These are phyloP conservation scores for Populus trichocarpa DNA, from an alignment of 441 rosid species.

Conservation along the genomic window DNA sequence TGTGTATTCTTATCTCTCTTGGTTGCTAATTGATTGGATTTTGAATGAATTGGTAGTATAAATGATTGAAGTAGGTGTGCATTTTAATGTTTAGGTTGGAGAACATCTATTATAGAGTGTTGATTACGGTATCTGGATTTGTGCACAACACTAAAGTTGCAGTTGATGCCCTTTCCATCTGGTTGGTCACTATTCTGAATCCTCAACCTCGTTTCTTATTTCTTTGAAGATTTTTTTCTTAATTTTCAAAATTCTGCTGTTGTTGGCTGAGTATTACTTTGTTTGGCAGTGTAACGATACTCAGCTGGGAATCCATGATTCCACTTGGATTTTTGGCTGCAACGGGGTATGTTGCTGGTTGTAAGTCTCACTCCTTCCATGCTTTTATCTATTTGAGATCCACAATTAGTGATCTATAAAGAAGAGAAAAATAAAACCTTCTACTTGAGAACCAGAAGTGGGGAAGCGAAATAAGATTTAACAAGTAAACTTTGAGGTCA, in stretches of 20 bases:
- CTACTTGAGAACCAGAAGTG: not conserved
- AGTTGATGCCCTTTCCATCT: slow-evolving; percentile 45
- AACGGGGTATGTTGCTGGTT: slow-evolving; percentile 36
- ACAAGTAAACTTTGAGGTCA: not conserved
- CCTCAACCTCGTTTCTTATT: not conserved
- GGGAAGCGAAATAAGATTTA: not conserved
- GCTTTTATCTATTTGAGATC: not conserved
- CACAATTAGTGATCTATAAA: not conserved
- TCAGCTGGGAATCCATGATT: slow-evolving; percentile 49
- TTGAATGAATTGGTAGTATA: not conserved
- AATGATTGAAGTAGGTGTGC: slow-evolving; percentile 1
- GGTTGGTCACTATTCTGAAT: slow-evolving; percentile 23
- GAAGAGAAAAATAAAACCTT: not conserved
- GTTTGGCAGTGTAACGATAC: slow-evolving; percentile 31
- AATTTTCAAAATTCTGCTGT: not conserved
- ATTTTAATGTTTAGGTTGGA: slow-evolving; percentile 35
- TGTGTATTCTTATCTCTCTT: slow-evolving; percentile 13
- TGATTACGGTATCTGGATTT: slow-evolving; percentile 41
- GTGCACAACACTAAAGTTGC: slow-evolving; percentile 37
- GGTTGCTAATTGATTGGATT: not conserved
- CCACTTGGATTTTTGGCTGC: slow-evolving; percentile 56
- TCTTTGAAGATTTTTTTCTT: not conserved
- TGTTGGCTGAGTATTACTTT: not conserved
- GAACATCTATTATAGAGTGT: slow-evolving; percentile 40
- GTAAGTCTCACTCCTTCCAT: not conserved